These are phyloP conservation scores for Amanita subjunquillea DNA, from an alignment of 768 basidiomycete genomes.

Conservation along the genomic window DNA sequence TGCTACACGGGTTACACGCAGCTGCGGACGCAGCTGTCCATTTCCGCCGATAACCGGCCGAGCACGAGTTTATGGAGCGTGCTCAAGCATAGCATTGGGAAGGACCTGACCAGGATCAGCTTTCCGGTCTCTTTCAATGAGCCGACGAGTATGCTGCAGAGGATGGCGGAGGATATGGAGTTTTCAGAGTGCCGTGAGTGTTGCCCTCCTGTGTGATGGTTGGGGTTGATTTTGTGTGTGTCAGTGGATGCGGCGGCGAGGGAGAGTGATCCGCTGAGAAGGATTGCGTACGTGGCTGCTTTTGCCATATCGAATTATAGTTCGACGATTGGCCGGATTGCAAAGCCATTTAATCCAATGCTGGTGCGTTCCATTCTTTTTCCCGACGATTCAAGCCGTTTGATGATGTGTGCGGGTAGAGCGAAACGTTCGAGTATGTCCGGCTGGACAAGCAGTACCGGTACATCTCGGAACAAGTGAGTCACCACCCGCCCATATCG, in stretches of 20 bases:
- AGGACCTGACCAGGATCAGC: slow-evolving; percentile 92
- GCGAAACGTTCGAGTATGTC: slow-evolving; percentile 94
- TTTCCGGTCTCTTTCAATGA: slow-evolving; percentile 94
- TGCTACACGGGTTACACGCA: slow-evolving; percentile 61
- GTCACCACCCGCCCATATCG: slow-evolving; percentile 93
- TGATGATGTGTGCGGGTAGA: slow-evolving; percentile 25
- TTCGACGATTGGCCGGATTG: slow-evolving; percentile 91
- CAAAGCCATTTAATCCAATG: slow-evolving; percentile 97
- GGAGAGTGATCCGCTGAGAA: slow-evolving; percentile 66
- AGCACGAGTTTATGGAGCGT: slow-evolving; percentile 91
- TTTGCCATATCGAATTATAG: slow-evolving; percentile 99
- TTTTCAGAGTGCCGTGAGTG: slow-evolving; percentile 83
- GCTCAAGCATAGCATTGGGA: slow-evolving; percentile 90
- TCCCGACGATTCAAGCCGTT: not conserved
- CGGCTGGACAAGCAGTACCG: slow-evolving; percentile 80
- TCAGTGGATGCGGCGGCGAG: slow-evolving; percentile 79
- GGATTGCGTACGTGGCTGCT: slow-evolving; percentile 88
- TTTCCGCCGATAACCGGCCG: slow-evolving; percentile 68
- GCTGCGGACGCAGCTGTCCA: slow-evolving; percentile 49
- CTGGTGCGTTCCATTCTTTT: slow-evolving; percentile 39
- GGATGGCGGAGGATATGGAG: slow-evolving; percentile 99
- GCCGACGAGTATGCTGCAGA: slow-evolving; percentile 92
- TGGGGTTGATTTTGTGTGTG: slow-evolving; percentile 1
- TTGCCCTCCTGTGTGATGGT: not conserved
- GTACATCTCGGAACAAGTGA: slow-evolving; percentile 94